A percentile compares a stretch with the other conserved stretches of the same genome.
Evolutionary conservation across 768 basidiomycete species (phyloP).

Genomic region (Hemileccinum rubropunctum): DNA sequence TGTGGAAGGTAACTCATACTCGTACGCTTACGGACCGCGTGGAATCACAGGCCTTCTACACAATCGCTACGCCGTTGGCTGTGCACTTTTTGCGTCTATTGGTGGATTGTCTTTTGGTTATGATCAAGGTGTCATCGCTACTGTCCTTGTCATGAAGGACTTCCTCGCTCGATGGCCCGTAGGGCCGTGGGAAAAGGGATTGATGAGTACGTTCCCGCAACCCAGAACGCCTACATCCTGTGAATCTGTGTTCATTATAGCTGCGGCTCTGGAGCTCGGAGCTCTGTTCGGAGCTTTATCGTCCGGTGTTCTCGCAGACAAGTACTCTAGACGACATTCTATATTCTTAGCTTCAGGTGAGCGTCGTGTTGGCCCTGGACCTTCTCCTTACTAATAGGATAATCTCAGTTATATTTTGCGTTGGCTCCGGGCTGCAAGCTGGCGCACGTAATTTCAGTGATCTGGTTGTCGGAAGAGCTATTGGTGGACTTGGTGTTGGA

Average conservation of each 20-base stretch:
- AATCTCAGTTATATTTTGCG: constrained; percentile 57
- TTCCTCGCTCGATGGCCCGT: constrained; percentile 69
- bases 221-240: neutral
- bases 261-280: constrained; percentile 75
- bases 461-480: constrained; percentile 65
- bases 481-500: constrained; percentile 82
- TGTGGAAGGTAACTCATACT: constrained; percentile 39
- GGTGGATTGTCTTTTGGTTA: constrained; percentile 81
- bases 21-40: constrained; percentile 71
- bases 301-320: constrained; percentile 68
- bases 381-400: neutral
- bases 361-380: constrained; percentile 17
- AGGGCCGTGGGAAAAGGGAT: constrained; percentile 68
- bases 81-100: constrained; percentile 72
- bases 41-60: constrained; percentile 61
- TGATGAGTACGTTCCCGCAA: constrained; percentile 58
- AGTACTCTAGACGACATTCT: constrained; percentile 60
- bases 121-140: constrained; percentile 85
- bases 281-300: constrained; percentile 72
- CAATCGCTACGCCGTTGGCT: constrained; percentile 64
- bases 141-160: constrained; percentile 80
- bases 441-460: constrained; percentile 53
- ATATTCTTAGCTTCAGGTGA: constrained; percentile 68
- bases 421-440: constrained; percentile 71
- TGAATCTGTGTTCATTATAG: constrained; percentile 33